Evolutionary conservation across 2,329 filamentous ascomycete species (phyloP).

Genomic region (Cladosporium sp.): DNA sequence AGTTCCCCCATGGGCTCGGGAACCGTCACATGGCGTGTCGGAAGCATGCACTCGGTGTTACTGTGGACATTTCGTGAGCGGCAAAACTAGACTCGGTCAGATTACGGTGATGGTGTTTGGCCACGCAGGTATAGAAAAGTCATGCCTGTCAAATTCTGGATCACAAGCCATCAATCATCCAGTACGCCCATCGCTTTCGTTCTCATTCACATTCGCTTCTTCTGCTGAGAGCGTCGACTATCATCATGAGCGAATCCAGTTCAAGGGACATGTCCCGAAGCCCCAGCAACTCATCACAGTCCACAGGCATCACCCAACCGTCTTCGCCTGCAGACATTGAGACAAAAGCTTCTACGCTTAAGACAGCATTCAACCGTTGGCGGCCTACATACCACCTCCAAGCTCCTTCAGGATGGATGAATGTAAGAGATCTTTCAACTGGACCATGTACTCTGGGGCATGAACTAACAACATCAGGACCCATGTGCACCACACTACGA

Average conservation of each 20-base stretch:
- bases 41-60: slow-evolving; percentile 1
- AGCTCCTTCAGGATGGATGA: slow-evolving; percentile 38
- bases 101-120: not conserved
- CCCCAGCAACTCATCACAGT: slow-evolving; percentile 9
- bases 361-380: slow-evolving; percentile 17
- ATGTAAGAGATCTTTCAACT: slow-evolving; percentile 16
- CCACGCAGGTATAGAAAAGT: not conserved
- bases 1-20: not conserved
- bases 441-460: not conserved
- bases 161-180: not conserved
- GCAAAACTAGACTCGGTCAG: slow-evolving; percentile 12
- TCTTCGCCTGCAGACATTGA: slow-evolving; percentile 10
- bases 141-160: not conserved
- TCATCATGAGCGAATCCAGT: slow-evolving; percentile 15
- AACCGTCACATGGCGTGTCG: not conserved
- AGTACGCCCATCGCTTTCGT: not conserved
- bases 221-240: not conserved
- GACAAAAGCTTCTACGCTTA: not conserved
- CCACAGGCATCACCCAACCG: slow-evolving; percentile 9
- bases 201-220: not conserved
- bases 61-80: slow-evolving; percentile 1
- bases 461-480: slow-evolving; percentile 21
- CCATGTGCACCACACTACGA: slow-evolving; percentile 41
- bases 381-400: slow-evolving; percentile 34
- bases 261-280: slow-evolving; percentile 9